These are phyloP conservation scores for Eimeria acervulina DNA, from an alignment of 169 alveolate species.

Conservation along the genomic window DNA sequence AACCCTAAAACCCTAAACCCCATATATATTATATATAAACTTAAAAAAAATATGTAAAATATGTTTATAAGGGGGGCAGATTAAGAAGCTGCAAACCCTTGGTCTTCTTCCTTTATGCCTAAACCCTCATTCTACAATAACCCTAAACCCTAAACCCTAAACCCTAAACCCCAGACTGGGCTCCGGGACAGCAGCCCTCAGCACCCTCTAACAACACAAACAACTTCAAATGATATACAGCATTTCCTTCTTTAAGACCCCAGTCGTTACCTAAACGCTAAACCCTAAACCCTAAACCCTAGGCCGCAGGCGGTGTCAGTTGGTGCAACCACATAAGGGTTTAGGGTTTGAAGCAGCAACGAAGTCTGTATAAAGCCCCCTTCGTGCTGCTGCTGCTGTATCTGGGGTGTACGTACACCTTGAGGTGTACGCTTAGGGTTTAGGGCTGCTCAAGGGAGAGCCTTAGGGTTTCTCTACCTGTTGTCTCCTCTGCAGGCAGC, in stretches of 20 bases:
- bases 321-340: not conserved
- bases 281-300: conserved; percentile 49
- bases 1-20: not conserved
- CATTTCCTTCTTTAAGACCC: too few species aligned
- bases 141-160: not conserved
- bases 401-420: not conserved
- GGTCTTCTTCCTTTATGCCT: too few species aligned
- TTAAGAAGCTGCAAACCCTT: too few species aligned
- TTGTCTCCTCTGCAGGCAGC: too few species aligned
- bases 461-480: not conserved
- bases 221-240: too few species aligned
- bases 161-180: conserved; percentile 25
- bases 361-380: too few species aligned
- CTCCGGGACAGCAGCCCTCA: too few species aligned
- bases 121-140: not conserved
- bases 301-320: not conserved
- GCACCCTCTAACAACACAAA: too few species aligned
- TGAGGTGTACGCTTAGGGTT: not conserved
- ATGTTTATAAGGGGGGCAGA: too few species aligned
- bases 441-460: not conserved
- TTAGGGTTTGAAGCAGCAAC: too few species aligned
- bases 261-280: not conserved
- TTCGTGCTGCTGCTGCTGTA: not conserved
- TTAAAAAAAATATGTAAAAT: too few species aligned
- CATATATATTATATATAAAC: too few species aligned